Evolutionary conservation across 2,329 filamentous ascomycete species (phyloP).

Genomic region (Aschersonia sp.): DNA sequence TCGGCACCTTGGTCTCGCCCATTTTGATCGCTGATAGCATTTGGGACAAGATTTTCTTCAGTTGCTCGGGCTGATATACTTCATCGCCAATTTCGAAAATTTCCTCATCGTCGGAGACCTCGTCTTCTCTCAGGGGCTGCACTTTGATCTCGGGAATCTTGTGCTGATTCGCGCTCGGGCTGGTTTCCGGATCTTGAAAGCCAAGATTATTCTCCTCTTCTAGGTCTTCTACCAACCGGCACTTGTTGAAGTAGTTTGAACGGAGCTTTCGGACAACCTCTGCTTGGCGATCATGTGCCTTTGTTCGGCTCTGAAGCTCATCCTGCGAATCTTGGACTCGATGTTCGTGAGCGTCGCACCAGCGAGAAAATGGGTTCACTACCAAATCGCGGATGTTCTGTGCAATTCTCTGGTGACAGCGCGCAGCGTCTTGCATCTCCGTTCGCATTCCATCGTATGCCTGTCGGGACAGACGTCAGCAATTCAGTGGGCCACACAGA

Average conservation of each 20-base stretch:
- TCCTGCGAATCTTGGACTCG: slow-evolving; percentile 91
- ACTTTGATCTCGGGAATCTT: slow-evolving; percentile 78
- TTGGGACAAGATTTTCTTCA: slow-evolving; percentile 80
- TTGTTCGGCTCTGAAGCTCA: slow-evolving; percentile 79
- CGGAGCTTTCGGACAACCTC: slow-evolving; percentile 85
- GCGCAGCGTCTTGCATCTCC: slow-evolving; percentile 83
- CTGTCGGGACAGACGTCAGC: slow-evolving; percentile 24
- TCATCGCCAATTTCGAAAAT: slow-evolving; percentile 84
- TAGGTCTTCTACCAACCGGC: slow-evolving; percentile 83
- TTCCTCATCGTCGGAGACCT: slow-evolving; percentile 55
- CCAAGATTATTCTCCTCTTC: slow-evolving; percentile 98
- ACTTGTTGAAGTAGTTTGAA: slow-evolving; percentile 98
- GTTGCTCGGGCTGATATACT: slow-evolving; percentile 66
- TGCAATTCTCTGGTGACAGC: slow-evolving; percentile 88
- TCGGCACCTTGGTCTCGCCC: slow-evolving; percentile 86
- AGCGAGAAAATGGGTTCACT: slow-evolving; percentile 82
- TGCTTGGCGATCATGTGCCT: slow-evolving; percentile 82
- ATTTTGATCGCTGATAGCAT: slow-evolving; percentile 79
- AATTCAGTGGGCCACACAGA: background rate
- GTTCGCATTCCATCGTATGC: slow-evolving; percentile 85
- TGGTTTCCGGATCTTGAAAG: slow-evolving; percentile 73
- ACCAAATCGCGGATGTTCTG: slow-evolving; percentile 94
- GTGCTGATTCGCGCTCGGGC: slow-evolving; percentile 42
- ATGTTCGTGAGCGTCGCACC: slow-evolving; percentile 89
- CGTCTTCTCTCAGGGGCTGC: slow-evolving; percentile 47